Conservation (phyloP, 352 stramenopile species). For the Phytophthora macrochlamydospora region DNA sequence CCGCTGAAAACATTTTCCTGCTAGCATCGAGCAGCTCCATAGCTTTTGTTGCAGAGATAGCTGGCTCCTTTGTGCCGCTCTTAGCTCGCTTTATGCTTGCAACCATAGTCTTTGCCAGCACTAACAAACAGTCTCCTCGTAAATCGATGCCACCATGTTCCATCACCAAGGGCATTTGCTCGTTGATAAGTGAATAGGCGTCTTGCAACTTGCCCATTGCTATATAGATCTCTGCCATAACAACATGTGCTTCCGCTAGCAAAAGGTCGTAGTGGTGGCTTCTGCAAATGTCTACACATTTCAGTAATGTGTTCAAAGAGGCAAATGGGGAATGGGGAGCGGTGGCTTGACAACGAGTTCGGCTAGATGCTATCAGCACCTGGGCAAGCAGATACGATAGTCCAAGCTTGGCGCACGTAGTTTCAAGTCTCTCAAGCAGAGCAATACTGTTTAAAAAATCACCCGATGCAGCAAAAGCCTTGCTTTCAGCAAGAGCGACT, state of each 20-base stretch:
- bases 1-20: conserved; percentile 33
- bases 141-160: conserved; percentile 65
- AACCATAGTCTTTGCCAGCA: conserved; percentile 62
- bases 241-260: conserved; percentile 58
- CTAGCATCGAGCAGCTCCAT: conserved; percentile 38
- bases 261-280: conserved; percentile 64
- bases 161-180: conserved; percentile 72
- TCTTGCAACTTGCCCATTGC: conserved; percentile 58
- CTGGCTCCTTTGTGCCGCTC: conserved; percentile 14
- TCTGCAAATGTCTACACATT: conserved; percentile 52
- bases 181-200: conserved; percentile 50
- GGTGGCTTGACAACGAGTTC: conserved; percentile 41
- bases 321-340: conserved; percentile 54
- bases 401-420: conserved; percentile 45
- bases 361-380: conserved; percentile 49
- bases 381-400: conserved; percentile 58
- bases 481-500: conserved; percentile 43
- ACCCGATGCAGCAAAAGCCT: conserved; percentile 27
- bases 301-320: conserved; percentile 46
- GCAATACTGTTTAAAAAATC: conserved; percentile 49
- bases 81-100: conserved; percentile 33
- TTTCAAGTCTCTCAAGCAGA: conserved; percentile 44
- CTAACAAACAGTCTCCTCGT: conserved; percentile 56
- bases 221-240: conserved; percentile 68
- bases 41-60: conserved; percentile 11